phyloP scores from a whole-genome alignment of 2,329 filamentous ascomycete species.

The Diplodia intermedia region DNA sequence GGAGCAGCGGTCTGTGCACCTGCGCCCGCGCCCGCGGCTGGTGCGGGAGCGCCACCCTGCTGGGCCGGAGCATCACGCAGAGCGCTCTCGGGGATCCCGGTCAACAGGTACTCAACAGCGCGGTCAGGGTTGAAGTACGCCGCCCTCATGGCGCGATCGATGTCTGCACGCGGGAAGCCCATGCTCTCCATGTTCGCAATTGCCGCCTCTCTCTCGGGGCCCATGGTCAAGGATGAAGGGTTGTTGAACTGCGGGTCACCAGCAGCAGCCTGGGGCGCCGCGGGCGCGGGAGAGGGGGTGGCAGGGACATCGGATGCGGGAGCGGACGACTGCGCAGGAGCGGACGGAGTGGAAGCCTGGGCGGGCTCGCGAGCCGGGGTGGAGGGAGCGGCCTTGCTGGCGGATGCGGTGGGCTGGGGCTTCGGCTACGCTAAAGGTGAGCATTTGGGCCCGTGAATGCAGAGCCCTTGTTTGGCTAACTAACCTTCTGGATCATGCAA shows the following conservation, averaged over 20 bases:
- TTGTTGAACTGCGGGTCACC: slow-evolving; percentile 63
- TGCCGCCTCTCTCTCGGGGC: slow-evolving; percentile 78
- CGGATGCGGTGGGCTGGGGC: slow-evolving; percentile 59
- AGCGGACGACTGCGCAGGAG: slow-evolving; percentile 56
- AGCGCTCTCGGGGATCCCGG: slow-evolving; percentile 85
- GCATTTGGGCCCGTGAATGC: slow-evolving; percentile 22
- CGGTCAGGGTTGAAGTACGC: slow-evolving; percentile 97
- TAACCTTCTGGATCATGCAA: slow-evolving; percentile 96
- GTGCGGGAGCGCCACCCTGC: slow-evolving; percentile 47
- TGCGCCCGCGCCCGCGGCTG: slow-evolving; percentile 51
- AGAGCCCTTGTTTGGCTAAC: slow-evolving; percentile 32
- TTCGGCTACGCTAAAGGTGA: slow-evolving; percentile 68
- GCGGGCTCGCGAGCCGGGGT: slow-evolving; percentile 59
- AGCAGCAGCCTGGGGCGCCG: slow-evolving; percentile 52
- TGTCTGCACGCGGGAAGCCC: slow-evolving; percentile 89
- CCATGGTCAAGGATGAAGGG: slow-evolving; percentile 84
- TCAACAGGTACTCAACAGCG: slow-evolving; percentile 94
- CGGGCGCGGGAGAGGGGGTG: slow-evolving; percentile 58
- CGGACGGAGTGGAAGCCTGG: slow-evolving; percentile 64
- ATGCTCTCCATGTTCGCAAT: slow-evolving; percentile 95
- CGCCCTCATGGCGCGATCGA: slow-evolving; percentile 92
- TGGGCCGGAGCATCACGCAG: slow-evolving; percentile 58
- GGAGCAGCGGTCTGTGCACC: slow-evolving; percentile 44
- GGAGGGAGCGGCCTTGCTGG: slow-evolving; percentile 60
- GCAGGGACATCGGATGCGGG: slow-evolving; percentile 58